Evolutionary conservation across 129 eudicot genomes (phyloP).

Genomic region (Tagetes erecta): DNA sequence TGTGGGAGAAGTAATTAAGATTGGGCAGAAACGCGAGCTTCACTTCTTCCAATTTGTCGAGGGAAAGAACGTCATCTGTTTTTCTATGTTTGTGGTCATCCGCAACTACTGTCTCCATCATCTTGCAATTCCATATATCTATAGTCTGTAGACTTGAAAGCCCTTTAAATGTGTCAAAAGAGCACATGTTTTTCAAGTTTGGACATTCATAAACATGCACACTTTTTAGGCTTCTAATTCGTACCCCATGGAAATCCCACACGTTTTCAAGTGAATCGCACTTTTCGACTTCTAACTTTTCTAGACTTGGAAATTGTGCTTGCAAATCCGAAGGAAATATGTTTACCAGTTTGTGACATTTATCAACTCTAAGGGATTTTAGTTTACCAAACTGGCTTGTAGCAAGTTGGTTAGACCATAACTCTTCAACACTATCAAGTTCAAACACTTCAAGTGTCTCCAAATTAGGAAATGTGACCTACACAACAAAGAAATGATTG

Average conservation of each 20-base stretch:
- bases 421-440: constrained; percentile 37
- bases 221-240: constrained; percentile 30
- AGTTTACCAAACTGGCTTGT: constrained; percentile 26
- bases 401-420: constrained; percentile 33
- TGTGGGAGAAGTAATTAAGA: constrained; percentile 25
- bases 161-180: constrained; percentile 35
- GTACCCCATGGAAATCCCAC: constrained; percentile 36
- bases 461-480: constrained; percentile 36
- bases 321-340: constrained; percentile 35
- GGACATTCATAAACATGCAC: constrained; percentile 32
- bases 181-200: constrained; percentile 24
- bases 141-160: constrained; percentile 31
- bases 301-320: constrained; percentile 30
- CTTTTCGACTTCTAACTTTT: constrained; percentile 36
- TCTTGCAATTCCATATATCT: constrained; percentile 32
- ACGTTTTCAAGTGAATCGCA: constrained; percentile 38
- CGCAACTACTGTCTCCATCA: constrained; percentile 34
- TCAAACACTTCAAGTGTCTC: constrained; percentile 42
- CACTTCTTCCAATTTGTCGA: constrained; percentile 30
- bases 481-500: not conserved
- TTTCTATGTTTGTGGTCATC: constrained; percentile 24
- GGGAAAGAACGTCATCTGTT: constrained; percentile 10
- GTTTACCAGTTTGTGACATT: constrained; percentile 35
- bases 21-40: constrained; percentile 26
- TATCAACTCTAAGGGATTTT: constrained; percentile 31